Evolutionary conservation across 805 yeast genomes (phyloP).

Genomic region (Blastobotrys chiropterorum): DNA sequence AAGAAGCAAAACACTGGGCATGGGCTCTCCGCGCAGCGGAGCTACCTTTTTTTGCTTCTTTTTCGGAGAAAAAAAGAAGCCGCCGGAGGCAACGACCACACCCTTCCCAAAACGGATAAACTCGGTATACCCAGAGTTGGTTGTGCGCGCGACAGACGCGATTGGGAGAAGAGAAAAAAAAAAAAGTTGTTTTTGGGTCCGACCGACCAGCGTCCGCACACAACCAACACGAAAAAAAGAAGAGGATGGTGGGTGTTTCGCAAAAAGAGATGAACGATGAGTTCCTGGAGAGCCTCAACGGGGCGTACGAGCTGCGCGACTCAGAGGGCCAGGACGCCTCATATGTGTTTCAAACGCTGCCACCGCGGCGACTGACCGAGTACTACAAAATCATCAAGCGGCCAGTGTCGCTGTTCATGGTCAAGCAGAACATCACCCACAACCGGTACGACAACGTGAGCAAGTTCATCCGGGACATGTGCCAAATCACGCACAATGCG

Average conservation of each 20-base stretch:
- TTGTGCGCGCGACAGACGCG: not conserved
- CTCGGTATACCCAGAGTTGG: not conserved
- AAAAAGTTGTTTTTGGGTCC: not conserved
- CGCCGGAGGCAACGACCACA: not conserved
- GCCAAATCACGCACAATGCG: constrained; percentile 88
- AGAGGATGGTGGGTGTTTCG: not conserved
- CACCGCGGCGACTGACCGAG: constrained; percentile 64
- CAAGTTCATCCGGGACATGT: constrained; percentile 68
- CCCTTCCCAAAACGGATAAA: not conserved
- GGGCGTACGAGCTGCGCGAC: constrained; percentile 28
- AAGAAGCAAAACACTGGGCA: not conserved
- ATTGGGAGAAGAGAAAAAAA: not conserved
- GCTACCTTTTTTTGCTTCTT: not conserved
- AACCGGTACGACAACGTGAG: constrained; percentile 53
- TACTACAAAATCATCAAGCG: constrained; percentile 71
- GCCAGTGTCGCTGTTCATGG: constrained; percentile 77
- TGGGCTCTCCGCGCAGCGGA: too few species aligned
- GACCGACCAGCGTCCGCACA: not conserved
- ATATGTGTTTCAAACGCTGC: constrained; percentile 63
- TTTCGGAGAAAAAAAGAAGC: not conserved
- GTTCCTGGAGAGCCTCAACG: constrained; percentile 24
- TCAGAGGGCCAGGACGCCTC: constrained; percentile 40
- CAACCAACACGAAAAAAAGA: not conserved
- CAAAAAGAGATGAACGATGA: constrained; percentile 8
- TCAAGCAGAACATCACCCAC: constrained; percentile 50